A percentile compares a stretch with the other conserved stretches of the same genome.
Conservation (phyloP, 2,329 filamentous ascomycete genomes). For the Diaporthe sp. region DNA sequence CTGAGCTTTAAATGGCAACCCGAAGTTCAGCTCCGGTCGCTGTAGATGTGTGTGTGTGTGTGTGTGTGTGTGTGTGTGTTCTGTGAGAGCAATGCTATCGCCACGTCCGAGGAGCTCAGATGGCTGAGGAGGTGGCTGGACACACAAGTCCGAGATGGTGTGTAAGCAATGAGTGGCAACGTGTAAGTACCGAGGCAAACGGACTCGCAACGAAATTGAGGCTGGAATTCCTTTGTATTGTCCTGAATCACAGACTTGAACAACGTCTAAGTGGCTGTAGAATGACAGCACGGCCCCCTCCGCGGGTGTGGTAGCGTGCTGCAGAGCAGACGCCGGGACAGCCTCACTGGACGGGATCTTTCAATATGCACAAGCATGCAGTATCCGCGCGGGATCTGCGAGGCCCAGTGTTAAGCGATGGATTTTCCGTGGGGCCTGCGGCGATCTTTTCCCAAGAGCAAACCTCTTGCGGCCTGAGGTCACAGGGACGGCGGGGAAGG, state of each 20-base stretch:
- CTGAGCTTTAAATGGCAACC: background rate
- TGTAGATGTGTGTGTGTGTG: background rate
- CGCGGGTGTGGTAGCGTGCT: background rate
- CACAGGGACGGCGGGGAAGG: background rate
- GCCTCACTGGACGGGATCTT: constrained; percentile 16
- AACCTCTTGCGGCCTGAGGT: background rate
- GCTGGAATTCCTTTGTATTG: too few relatives aligned
- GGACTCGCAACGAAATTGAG: background rate
- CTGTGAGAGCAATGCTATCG: background rate
- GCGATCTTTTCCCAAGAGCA: background rate
- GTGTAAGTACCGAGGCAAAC: background rate
- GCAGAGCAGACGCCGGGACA: background rate
- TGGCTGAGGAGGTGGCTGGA: background rate
- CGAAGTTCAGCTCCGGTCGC: background rate
- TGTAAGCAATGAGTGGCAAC: background rate
- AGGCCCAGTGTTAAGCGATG: constrained; percentile 1
- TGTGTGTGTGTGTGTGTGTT: background rate
- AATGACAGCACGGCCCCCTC: background rate
- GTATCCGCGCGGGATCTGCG: background rate
- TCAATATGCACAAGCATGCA: background rate
- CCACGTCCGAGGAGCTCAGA: background rate
- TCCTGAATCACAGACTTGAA: background rate
- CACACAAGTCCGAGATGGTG: background rate
- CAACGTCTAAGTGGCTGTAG: background rate
- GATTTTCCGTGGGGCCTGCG: background rate